Percentiles rank a stretch among this genome's conserved stretches.
These are phyloP conservation scores for Saturnispora halmiae DNA, from an alignment of 805 yeast species.

Conservation along the genomic window DNA sequence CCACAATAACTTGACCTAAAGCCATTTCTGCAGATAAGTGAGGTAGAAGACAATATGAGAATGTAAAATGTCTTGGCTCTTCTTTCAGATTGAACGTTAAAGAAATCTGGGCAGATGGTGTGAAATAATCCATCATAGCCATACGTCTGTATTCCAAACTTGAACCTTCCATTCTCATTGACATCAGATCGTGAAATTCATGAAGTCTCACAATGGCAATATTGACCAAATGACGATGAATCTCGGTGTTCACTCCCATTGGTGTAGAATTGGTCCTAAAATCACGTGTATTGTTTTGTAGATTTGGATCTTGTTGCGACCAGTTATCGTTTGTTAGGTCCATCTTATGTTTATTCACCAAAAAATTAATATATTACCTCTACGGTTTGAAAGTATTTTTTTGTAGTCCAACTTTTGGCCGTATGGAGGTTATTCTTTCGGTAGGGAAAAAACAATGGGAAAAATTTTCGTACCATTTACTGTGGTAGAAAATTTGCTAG, in stretches of 20 bases:
- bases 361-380: too few species aligned
- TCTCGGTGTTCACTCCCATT: constrained; percentile 18
- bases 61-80: constrained; percentile 51
- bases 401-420: too few species aligned
- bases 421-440: too few species aligned
- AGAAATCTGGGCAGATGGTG: constrained; percentile 41
- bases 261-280: constrained; percentile 12
- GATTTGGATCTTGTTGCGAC: too few species aligned
- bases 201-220: constrained; percentile 42
- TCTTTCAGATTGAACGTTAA: constrained; percentile 37
- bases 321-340: too few species aligned
- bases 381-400: too few species aligned
- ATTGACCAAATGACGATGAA: constrained; percentile 32
- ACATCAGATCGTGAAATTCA: constrained; percentile 39
- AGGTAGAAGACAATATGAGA: constrained; percentile 58
- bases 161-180: constrained; percentile 29
- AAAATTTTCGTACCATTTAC: too few species aligned
- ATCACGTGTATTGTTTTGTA: constrained; percentile 5
- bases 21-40: constrained; percentile 46
- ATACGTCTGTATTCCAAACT: constrained; percentile 43
- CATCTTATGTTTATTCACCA: too few species aligned
- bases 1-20: constrained; percentile 44
- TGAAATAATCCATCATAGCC: constrained; percentile 41
- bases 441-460: too few species aligned
- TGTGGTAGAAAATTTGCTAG: too few species aligned